phyloP scores from a whole-genome alignment of 139 green algal genomes.

The Edaphochlamys debaryana region DNA sequence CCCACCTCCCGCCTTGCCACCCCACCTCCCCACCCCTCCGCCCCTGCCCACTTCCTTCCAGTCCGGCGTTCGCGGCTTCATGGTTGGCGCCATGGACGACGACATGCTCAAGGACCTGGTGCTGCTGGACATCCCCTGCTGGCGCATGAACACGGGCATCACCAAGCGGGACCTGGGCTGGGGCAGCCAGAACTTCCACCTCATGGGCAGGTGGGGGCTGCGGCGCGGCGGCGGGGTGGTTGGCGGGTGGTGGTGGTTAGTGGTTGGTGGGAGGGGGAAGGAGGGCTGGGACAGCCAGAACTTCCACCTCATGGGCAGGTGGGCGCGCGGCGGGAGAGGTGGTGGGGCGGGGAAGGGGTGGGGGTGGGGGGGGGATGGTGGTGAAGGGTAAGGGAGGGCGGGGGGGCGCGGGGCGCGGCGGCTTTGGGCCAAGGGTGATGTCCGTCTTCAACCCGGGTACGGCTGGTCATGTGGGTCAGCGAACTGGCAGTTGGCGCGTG shows the following conservation, averaged over 20 bases:
- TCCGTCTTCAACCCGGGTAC: too few relatives aligned
- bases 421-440: too few relatives aligned
- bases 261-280: neutral
- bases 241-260: too few relatives aligned
- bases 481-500: too few relatives aligned
- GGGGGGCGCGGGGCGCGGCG: too few relatives aligned
- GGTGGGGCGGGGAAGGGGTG: neutral
- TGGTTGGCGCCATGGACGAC: constrained; percentile 89
- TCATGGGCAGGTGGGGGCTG: constrained; percentile 55
- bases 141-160: constrained; percentile 60
- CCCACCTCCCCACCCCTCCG: too few relatives aligned
- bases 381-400: too few relatives aligned
- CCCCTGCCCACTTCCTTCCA: neutral
- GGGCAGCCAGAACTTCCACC: constrained; percentile 59
- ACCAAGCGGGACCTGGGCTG: constrained; percentile 58
- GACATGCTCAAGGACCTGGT: constrained; percentile 75
- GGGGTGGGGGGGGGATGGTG: too few relatives aligned
- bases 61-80: constrained; percentile 51
- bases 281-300: constrained; percentile 53
- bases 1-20: too few relatives aligned
- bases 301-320: constrained; percentile 61
- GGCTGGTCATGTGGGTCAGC: too few relatives aligned
- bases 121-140: constrained; percentile 29
- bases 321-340: neutral
- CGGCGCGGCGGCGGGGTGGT: too few relatives aligned